Evolutionary conservation across 169 alveolate species (phyloP).

Genomic region (Plasmodium fragile): DNA sequence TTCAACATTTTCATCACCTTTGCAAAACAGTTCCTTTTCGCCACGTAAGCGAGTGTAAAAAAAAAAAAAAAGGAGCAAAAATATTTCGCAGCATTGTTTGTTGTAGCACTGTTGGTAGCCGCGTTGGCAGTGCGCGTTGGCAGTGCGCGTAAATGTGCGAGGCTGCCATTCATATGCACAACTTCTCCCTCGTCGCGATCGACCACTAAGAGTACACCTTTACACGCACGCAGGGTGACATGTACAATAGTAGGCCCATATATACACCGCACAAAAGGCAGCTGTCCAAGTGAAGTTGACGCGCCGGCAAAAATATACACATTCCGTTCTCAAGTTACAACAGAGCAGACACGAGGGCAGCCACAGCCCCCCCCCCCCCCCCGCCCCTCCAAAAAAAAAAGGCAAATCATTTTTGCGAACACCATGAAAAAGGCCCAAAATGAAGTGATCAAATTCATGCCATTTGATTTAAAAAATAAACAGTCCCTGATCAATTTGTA

Average conservation of each 20-base stretch:
- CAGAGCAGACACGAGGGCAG: not conserved
- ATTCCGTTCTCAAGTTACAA: not conserved
- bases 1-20: not conserved
- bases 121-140: not conserved
- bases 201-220: not conserved
- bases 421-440: slow-evolving; percentile 48
- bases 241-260: not conserved
- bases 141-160: not conserved
- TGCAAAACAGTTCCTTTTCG: not conserved
- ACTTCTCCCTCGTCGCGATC: not conserved
- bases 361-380: too few relatives aligned
- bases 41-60: not conserved
- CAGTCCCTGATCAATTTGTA: slow-evolving; percentile 37
- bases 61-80: not conserved
- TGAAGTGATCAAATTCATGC: not conserved
- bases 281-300: not conserved
- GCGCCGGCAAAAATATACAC: not conserved
- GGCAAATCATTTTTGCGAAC: not conserved
- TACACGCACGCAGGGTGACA: not conserved
- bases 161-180: not conserved
- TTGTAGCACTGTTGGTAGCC: not conserved
- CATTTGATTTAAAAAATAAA: slow-evolving; percentile 23
- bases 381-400: too few relatives aligned
- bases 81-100: not conserved
- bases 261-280: not conserved